Conservation (phyloP, 2,329 filamentous ascomycete species). For the Trichoderma atroviride region DNA sequence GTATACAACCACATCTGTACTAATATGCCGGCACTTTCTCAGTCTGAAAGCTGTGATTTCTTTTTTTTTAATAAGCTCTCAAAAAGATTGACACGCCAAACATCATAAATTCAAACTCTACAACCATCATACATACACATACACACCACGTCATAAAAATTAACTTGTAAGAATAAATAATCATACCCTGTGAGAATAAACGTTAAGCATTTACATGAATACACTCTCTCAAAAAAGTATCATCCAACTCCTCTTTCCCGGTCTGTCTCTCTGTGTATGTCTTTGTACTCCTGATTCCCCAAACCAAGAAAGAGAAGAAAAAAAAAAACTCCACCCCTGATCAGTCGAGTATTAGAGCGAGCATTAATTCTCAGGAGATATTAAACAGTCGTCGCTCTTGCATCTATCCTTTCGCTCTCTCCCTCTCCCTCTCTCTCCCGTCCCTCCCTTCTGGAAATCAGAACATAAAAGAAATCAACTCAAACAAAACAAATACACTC, state of each 20-base stretch:
- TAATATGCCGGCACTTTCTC: not conserved
- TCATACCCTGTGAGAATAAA: slow-evolving; percentile 22
- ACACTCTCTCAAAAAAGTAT: not conserved
- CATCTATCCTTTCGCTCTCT: slow-evolving; percentile 5
- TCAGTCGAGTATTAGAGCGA: not conserved
- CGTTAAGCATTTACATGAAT: slow-evolving; percentile 28
- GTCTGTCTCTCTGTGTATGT: not conserved
- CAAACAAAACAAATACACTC: slow-evolving; percentile 10
- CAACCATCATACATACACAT: not conserved
- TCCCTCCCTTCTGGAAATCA: not conserved
- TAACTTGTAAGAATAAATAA: not conserved
- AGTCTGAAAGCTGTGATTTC: not conserved
- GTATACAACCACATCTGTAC: not conserved
- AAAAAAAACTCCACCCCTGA: slow-evolving; percentile 8
- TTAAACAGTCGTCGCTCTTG: not conserved
- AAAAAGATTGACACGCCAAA: not conserved
- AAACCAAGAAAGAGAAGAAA: not conserved
- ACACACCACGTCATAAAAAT: not conserved
- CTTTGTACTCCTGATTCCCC: not conserved
- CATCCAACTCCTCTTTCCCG: not conserved
- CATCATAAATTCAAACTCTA: not conserved
- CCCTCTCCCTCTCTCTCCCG: not conserved
- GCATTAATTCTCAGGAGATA: not conserved
- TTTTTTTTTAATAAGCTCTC: too few relatives aligned
- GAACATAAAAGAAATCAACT: not conserved